A percentile compares a stretch with the other conserved stretches of the same genome.
phyloP scores from a whole-genome alignment of 2,329 filamentous ascomycete genomes.

The Hymenoscyphus occultus region DNA sequence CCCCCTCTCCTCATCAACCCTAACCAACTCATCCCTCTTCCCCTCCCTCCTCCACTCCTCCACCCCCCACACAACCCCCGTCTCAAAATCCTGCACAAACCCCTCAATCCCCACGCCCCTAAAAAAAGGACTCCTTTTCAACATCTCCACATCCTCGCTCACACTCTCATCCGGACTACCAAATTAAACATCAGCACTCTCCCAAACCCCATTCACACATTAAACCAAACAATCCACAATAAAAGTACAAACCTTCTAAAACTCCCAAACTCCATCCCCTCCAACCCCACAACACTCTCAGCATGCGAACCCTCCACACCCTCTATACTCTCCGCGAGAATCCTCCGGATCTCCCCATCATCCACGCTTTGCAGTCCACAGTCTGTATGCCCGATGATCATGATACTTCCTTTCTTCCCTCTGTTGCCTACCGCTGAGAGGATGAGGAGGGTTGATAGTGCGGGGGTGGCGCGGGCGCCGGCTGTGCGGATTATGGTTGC shows the following conservation, averaged over 20 bases:
- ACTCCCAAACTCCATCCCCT: constrained; percentile 16
- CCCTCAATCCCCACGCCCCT: constrained; percentile 25
- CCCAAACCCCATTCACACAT: too few species aligned
- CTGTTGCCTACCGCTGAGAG: constrained; percentile 27
- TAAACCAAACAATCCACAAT: constrained; percentile 2
- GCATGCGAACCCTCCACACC: not conserved
- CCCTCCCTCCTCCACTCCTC: not conserved
- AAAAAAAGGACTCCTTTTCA: too few species aligned
- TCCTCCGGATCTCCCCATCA: constrained; percentile 21
- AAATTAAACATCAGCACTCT: not conserved
- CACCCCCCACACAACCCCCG: constrained; percentile 24
- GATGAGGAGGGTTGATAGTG: constrained; percentile 25
- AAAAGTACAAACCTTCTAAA: constrained; percentile 26
- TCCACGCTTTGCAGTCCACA: too few species aligned
- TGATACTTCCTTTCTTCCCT: constrained; percentile 27
- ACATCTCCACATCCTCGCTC: too few species aligned
- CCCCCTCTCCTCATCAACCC: not conserved
- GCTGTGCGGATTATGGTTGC: constrained; percentile 28
- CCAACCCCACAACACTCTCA: constrained; percentile 2
- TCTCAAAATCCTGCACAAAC: constrained; percentile 29
- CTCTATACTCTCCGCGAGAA: constrained; percentile 5
- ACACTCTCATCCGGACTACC: not conserved
- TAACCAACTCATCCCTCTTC: not conserved
- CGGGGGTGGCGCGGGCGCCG: constrained; percentile 25
- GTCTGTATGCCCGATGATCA: constrained; percentile 29